Conservation (phyloP, 2,329 filamentous ascomycete species). For the Ophiocordyceps robertsii region DNA sequence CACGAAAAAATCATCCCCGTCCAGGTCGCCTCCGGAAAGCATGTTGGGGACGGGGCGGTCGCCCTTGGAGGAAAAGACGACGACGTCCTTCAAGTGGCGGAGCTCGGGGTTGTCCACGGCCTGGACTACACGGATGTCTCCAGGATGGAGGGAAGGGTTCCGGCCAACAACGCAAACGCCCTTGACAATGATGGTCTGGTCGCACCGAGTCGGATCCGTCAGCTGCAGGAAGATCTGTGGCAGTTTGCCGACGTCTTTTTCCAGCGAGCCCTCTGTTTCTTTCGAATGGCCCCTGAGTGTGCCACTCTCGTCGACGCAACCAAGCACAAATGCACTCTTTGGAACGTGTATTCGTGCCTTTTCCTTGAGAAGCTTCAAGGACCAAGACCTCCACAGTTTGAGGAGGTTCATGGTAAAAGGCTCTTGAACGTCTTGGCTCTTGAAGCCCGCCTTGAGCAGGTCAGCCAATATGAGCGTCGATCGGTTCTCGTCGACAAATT, state of each 20-base stretch:
- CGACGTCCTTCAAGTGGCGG: conserved; percentile 66
- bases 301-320: conserved; percentile 74
- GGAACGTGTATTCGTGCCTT: conserved; percentile 78
- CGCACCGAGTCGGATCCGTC: conserved; percentile 39
- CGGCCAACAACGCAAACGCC: conserved; percentile 76
- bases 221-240: conserved; percentile 88
- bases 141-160: conserved; percentile 88
- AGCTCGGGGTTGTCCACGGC: conserved; percentile 67
- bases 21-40: conserved; percentile 91
- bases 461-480: conserved; percentile 60
- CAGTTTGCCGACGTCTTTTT: conserved; percentile 37
- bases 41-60: conserved; percentile 81
- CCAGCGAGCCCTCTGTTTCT: conserved; percentile 22
- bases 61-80: conserved; percentile 74
- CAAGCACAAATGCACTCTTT: conserved; percentile 75
- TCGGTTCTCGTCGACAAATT: conserved; percentile 75
- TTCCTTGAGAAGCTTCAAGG: conserved; percentile 79
- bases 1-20: conserved; percentile 91
- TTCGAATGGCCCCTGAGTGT: conserved; percentile 58
- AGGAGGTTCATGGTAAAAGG: conserved; percentile 74
- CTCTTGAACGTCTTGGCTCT: conserved; percentile 44
- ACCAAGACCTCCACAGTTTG: conserved; percentile 78
- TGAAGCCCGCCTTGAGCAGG: conserved; percentile 72
- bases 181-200: conserved; percentile 50
- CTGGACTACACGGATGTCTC: conserved; percentile 76